Conservation (phyloP, 768 basidiomycete species). For the Rhodosporidiobolus odoratus region DNA sequence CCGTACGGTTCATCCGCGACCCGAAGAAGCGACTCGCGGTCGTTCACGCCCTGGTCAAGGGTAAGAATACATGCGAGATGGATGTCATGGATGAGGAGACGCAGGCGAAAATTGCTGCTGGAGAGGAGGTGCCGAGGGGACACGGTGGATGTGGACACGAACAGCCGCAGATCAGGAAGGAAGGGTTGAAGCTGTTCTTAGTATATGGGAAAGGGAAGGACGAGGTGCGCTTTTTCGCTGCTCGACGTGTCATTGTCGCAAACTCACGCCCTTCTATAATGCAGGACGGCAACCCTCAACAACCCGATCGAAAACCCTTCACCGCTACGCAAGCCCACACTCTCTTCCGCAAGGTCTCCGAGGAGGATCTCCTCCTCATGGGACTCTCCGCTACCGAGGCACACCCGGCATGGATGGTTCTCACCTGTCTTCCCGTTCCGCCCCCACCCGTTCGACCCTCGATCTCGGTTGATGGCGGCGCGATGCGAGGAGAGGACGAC, state of each 20-base stretch:
- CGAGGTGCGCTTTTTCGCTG: constrained; percentile 54
- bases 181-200: constrained; percentile 87
- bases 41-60: constrained; percentile 45
- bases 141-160: constrained; percentile 95
- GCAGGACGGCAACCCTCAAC: constrained; percentile 33
- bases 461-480: constrained; percentile 93
- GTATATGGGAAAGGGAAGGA: constrained; percentile 94
- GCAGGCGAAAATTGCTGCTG: constrained; percentile 50
- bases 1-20: constrained; percentile 39
- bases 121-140: constrained; percentile 66
- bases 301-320: constrained; percentile 40
- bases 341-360: constrained; percentile 90
- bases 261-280: not conserved
- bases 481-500: constrained; percentile 95
- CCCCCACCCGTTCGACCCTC: constrained; percentile 97
- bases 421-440: constrained; percentile 94
- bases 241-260: not conserved
- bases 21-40: constrained; percentile 42
- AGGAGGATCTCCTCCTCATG: constrained; percentile 76
- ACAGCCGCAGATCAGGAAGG: constrained; percentile 85
- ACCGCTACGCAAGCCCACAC: constrained; percentile 67
- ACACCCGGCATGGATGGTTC: constrained; percentile 98
- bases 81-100: constrained; percentile 84
- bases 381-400: constrained; percentile 94
- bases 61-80: constrained; percentile 79